phyloP scores from a whole-genome alignment of 345 rosid species.

The Dipteronia sinensis region DNA sequence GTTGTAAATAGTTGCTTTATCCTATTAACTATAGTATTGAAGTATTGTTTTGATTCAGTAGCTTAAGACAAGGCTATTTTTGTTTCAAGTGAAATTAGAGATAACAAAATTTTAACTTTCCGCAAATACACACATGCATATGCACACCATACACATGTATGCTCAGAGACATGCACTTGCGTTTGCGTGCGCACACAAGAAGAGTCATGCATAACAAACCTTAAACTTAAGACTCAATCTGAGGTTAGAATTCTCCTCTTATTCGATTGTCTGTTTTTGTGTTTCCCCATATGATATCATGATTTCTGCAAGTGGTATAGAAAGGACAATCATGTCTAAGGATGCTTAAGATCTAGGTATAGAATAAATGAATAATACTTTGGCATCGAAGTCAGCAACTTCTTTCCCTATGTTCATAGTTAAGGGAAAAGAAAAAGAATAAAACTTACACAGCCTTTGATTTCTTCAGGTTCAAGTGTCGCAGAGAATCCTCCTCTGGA shows the following conservation, averaged over 20 bases:
- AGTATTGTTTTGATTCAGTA: not conserved
- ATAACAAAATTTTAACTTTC: not conserved
- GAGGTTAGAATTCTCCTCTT: not conserved
- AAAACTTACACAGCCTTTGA: slow-evolving; percentile 26
- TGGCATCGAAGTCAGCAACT: not conserved
- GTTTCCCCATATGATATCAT: not conserved
- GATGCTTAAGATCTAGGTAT: not conserved
- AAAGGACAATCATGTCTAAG: not conserved
- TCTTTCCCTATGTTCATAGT: slow-evolving; percentile 1
- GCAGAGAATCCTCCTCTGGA: slow-evolving; percentile 35
- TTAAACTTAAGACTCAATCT: not conserved
- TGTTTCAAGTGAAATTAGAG: slow-evolving; percentile 3
- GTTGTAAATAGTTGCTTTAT: not conserved
- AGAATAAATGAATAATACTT: not conserved
- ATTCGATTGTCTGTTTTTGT: slow-evolving; percentile 3
- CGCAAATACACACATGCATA: not conserved
- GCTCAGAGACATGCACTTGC: not conserved
- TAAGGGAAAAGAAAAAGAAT: not conserved
- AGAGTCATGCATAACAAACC: not conserved
- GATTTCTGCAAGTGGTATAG: not conserved
- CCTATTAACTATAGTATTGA: not conserved
- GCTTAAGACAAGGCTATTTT: not conserved
- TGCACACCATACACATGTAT: not conserved
- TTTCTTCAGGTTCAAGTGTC: slow-evolving; percentile 52
- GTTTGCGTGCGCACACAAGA: not conserved